phyloP scores from a whole-genome alignment of 192 early-diverging fungal genomes.

The Podila verticillata region DNA sequence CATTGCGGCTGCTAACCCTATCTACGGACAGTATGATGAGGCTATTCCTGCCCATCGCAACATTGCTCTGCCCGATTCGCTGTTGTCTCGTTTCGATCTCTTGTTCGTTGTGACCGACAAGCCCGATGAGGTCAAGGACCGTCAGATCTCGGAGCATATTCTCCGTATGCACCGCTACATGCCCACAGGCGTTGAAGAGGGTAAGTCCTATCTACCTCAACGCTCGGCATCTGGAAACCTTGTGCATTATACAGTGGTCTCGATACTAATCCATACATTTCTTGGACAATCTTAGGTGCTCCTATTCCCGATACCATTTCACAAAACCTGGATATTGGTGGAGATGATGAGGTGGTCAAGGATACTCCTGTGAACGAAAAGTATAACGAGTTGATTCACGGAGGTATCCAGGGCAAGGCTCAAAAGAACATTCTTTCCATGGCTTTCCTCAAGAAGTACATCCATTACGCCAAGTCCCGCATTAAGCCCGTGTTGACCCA shows the following conservation, averaged over 20 bases:
- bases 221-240: neutral
- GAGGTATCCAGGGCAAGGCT: constrained; percentile 63
- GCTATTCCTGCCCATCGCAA: constrained; percentile 91
- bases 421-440: constrained; percentile 73
- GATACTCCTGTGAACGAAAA: constrained; percentile 85
- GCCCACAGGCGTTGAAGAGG: constrained; percentile 85
- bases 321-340: constrained; percentile 58
- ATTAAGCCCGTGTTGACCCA: constrained; percentile 84
- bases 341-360: constrained; percentile 61
- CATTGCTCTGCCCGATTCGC: constrained; percentile 94
- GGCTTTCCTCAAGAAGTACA: constrained; percentile 92
- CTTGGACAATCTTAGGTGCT: constrained; percentile 41
- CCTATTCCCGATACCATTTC: constrained; percentile 57
- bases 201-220: constrained; percentile 50
- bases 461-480: constrained; percentile 92
- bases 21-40: constrained; percentile 89
- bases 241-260: neutral
- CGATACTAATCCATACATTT: neutral
- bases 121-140: constrained; percentile 85
- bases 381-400: constrained; percentile 85
- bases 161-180: constrained; percentile 94
- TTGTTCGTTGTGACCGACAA: constrained; percentile 96
- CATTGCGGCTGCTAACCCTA: constrained; percentile 97
- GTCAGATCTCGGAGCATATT: constrained; percentile 92
- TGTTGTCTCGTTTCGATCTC: constrained; percentile 97